A percentile compares a stretch with the other conserved stretches of the same genome.
phyloP scores from a whole-genome alignment of 139 green algal genomes.

The Chlorella sp. region DNA sequence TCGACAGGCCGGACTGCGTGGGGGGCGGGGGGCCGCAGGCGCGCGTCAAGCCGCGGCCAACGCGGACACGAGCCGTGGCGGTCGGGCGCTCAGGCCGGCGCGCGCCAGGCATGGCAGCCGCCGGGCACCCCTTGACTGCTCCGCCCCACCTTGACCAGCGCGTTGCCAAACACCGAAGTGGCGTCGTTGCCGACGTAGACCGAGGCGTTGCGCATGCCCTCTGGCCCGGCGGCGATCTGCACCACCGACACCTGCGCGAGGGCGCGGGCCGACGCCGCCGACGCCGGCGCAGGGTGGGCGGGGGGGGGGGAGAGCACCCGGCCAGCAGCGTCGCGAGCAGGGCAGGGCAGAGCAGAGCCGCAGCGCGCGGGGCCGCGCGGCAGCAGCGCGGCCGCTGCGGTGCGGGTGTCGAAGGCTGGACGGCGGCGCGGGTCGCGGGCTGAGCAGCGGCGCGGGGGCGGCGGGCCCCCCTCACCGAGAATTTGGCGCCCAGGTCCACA shows the following conservation, averaged over 20 bases:
- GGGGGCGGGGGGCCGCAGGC: not conserved
- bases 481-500: not conserved
- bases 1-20: slow-evolving; percentile 1
- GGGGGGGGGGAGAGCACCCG: no score
- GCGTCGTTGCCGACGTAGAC: slow-evolving; percentile 30
- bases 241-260: not conserved
- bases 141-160: slow-evolving; percentile 2
- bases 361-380: no score
- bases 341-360: no score
- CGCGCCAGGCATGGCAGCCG: not conserved
- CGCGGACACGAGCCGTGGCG: no score
- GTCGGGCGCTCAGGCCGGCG: no score
- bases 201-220: slow-evolving; percentile 12
- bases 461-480: not conserved
- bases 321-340: no score
- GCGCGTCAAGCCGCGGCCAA: not conserved
- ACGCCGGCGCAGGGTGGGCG: no score
- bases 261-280: not conserved
- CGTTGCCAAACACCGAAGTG: slow-evolving; percentile 20
- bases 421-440: no score
- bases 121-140: not conserved
- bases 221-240: not conserved
- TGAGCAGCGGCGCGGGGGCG: no score
- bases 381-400: no score
- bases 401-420: no score